phyloP scores from a whole-genome alignment of 1,284 basidiomycete genomes.

The Sanguinoderma infundibulare region DNA sequence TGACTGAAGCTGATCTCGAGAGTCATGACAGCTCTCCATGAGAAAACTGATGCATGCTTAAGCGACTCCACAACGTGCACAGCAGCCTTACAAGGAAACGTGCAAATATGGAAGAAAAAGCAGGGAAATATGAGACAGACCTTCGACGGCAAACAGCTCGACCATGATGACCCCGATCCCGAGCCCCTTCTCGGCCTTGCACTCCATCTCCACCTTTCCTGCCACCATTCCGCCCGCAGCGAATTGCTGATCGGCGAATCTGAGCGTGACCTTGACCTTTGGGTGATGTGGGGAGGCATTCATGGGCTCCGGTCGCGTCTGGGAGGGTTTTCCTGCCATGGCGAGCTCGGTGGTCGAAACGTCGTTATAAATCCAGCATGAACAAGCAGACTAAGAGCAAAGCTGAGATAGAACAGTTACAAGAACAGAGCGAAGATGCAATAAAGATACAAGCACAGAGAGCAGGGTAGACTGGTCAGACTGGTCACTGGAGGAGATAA shows the following conservation, averaged over 20 bases:
- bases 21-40: no score
- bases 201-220: conserved; percentile 80
- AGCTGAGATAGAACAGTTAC: not conserved
- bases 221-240: conserved; percentile 66
- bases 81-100: no score
- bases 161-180: conserved; percentile 76
- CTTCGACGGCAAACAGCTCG: conserved; percentile 75
- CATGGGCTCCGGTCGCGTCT: conserved; percentile 64
- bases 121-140: conserved; percentile 34
- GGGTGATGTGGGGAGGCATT: conserved; percentile 75
- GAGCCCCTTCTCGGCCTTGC: conserved; percentile 70
- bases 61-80: no score
- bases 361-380: conserved; percentile 11
- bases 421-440: not conserved
- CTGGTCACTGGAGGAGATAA: not conserved
- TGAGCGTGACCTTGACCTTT: conserved; percentile 70
- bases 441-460: conserved; percentile 2
- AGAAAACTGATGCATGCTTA: no score
- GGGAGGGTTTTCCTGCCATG: conserved; percentile 14
- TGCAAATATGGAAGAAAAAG: not conserved
- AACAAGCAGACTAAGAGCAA: not conserved
- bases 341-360: not conserved
- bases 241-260: conserved; percentile 58
- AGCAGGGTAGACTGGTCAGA: not conserved
- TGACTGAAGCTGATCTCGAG: no score